Conservation (phyloP, 2,329 filamentous ascomycete genomes). For the Claviceps monticola region DNA sequence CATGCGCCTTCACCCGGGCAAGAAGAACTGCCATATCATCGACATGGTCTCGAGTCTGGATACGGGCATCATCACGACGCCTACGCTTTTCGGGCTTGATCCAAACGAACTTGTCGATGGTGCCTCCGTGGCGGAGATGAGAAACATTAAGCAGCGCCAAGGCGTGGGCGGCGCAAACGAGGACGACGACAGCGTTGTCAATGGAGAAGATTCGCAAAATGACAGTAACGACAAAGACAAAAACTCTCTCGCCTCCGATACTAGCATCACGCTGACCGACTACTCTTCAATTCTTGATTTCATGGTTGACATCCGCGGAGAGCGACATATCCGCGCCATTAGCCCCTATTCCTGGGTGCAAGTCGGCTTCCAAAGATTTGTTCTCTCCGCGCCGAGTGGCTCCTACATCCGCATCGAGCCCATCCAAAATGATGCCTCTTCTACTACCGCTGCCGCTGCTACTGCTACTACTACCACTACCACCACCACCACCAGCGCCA, state of each 20-base stretch:
- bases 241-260: constrained; percentile 9
- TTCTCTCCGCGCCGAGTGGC: constrained; percentile 53
- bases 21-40: constrained; percentile 84
- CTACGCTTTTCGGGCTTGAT: constrained; percentile 85
- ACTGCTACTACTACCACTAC: constrained; percentile 3
- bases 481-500: background rate
- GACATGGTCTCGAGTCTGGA: constrained; percentile 85
- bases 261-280: constrained; percentile 64
- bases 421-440: constrained; percentile 10
- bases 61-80: constrained; percentile 76
- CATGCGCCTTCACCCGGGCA: constrained; percentile 68
- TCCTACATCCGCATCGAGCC: constrained; percentile 44
- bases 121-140: constrained; percentile 50
- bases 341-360: constrained; percentile 76
- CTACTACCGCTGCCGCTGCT: background rate
- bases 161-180: constrained; percentile 19
- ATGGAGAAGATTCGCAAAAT: background rate
- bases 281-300: constrained; percentile 89
- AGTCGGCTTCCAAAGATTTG: constrained; percentile 53
- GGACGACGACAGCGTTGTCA: background rate
- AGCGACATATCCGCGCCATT: constrained; percentile 62
- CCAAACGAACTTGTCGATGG: constrained; percentile 61
- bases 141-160: constrained; percentile 34
- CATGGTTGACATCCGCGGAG: constrained; percentile 65
- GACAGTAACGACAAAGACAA: background rate